A percentile compares a stretch with the other conserved stretches of the same genome.
Conservation (phyloP, 495 filamentous ascomycete genomes). For the Talaromyces stipitatus region DNA sequence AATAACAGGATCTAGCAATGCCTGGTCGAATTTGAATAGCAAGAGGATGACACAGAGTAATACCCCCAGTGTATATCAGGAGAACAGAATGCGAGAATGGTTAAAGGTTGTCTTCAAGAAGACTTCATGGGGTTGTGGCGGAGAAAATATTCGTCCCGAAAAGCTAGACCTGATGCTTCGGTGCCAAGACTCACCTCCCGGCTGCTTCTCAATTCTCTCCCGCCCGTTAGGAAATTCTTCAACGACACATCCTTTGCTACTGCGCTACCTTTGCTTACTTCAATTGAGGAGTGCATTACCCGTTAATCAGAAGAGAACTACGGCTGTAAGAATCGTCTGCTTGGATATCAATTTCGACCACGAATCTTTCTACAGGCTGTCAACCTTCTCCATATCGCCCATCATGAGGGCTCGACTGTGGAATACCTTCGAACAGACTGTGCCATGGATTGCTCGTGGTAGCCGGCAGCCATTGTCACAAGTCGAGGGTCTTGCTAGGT, state of each 20-base stretch:
- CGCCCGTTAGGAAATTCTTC: background rate
- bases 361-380: background rate
- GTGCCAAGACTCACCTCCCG: slow-evolving; percentile 5
- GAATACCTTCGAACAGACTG: slow-evolving; percentile 1
- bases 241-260: background rate
- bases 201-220: background rate
- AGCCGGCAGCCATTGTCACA: background rate
- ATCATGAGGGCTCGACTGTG: slow-evolving; percentile 3
- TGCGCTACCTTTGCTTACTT: background rate
- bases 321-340: background rate
- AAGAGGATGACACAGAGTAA: background rate
- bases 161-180: background rate
- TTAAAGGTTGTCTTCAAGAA: background rate
- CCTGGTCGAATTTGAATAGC: background rate
- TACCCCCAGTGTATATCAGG: background rate
- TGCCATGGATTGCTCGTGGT: background rate
- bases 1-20: background rate
- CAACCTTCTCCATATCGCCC: background rate
- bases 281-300: no score
- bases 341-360: background rate
- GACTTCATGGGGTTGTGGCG: slow-evolving; percentile 1
- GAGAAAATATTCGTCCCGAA: slow-evolving; percentile 8
- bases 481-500: background rate
- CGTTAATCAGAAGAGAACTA: background rate
- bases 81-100: background rate